phyloP scores from a whole-genome alignment of 1,284 basidiomycete species.

The Chalciporus sp. region DNA sequence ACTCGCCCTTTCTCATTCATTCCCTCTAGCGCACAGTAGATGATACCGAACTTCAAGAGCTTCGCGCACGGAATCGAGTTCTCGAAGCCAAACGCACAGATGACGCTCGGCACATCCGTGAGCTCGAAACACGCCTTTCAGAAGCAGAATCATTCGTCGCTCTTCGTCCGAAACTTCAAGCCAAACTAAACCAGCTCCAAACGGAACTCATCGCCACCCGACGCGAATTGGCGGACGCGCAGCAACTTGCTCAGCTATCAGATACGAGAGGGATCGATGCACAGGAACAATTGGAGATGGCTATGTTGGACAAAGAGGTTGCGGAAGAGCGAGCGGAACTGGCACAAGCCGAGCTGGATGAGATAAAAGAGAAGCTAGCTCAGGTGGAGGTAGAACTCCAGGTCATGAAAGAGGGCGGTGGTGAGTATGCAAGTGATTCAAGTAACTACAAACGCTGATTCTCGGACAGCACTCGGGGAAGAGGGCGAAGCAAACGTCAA shows the following conservation, averaged over 20 bases:
- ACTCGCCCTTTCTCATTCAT: conserved; percentile 20
- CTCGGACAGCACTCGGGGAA: conserved; percentile 30
- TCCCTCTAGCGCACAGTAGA: conserved; percentile 28
- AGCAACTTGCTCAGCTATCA: conserved; percentile 60
- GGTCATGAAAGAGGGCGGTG: conserved; percentile 60
- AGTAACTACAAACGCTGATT: conserved; percentile 14
- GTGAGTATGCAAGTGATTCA: conserved; percentile 30
- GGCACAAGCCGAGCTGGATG: conserved; percentile 77
- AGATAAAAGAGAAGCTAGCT: conserved; percentile 77
- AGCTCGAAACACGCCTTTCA: conserved; percentile 81
- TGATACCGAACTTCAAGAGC: conserved; percentile 75
- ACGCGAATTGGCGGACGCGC: conserved; percentile 67
- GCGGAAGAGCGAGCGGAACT: conserved; percentile 92
- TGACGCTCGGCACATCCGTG: conserved; percentile 80
- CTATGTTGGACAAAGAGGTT: conserved; percentile 94
- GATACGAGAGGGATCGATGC: conserved; percentile 69
- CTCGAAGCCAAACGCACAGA: conserved; percentile 87
- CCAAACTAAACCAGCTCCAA: conserved; percentile 81
- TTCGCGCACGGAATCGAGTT: conserved; percentile 82
- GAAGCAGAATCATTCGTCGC: conserved; percentile 88
- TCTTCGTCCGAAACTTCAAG: conserved; percentile 85
- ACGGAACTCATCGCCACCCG: conserved; percentile 73
- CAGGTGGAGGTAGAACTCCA: conserved; percentile 85
- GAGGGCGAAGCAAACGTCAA: conserved; percentile 52
- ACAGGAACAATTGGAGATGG: conserved; percentile 92